phyloP scores from a whole-genome alignment of 805 yeast genomes.

The Yamadazyma kitorensis region DNA sequence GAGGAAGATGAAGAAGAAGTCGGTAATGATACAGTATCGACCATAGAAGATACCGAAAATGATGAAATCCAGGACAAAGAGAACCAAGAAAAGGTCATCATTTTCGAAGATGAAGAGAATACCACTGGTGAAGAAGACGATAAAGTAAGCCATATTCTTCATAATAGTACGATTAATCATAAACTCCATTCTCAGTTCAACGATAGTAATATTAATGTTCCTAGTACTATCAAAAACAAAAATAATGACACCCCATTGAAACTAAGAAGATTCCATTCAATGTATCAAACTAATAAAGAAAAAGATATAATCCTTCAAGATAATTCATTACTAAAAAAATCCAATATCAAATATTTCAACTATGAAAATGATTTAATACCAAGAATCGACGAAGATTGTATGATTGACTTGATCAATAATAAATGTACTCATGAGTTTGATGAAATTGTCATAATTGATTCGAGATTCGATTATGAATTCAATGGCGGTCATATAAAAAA shows the following conservation, averaged over 20 bases:
- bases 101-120: constrained; percentile 1
- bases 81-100: not conserved
- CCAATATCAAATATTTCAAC: constrained; percentile 27
- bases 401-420: constrained; percentile 59
- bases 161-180: no score
- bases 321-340: constrained; percentile 29
- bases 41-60: constrained; percentile 13
- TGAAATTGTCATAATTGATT: constrained; percentile 66
- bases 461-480: constrained; percentile 90
- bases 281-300: constrained; percentile 54
- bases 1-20: constrained; percentile 16
- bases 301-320: constrained; percentile 20
- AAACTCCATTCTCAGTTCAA: no score
- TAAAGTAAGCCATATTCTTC: no score
- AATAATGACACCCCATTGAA: constrained; percentile 12
- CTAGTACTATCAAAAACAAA: constrained; percentile 1
- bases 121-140: constrained; percentile 2
- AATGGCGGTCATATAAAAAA: constrained; percentile 89
- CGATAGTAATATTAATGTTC: no score
- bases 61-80: not conserved
- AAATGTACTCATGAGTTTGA: constrained; percentile 48
- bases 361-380: constrained; percentile 60
- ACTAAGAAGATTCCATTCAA: constrained; percentile 61
- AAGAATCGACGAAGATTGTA: constrained; percentile 58
- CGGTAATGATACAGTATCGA: constrained; percentile 12